Percentiles rank a stretch among this genome's conserved stretches.
These are phyloP conservation scores for Citrus sp. DNA, from an alignment of 345 rosid species.

Conservation along the genomic window DNA sequence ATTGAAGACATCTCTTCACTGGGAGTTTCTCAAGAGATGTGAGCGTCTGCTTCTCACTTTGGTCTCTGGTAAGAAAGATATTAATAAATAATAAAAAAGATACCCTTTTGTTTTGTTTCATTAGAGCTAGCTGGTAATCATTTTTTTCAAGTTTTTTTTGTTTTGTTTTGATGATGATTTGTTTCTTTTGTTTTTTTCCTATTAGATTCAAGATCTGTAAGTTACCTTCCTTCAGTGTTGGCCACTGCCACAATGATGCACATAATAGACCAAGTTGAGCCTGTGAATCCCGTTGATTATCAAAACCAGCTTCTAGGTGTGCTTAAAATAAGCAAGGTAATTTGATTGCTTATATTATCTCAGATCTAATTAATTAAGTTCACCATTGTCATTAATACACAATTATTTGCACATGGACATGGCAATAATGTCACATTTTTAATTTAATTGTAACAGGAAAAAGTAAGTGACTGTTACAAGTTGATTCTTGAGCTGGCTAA, in stretches of 20 bases:
- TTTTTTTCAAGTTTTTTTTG: not conserved
- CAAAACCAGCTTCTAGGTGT: constrained; percentile 53
- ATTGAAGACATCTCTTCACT: constrained; percentile 46
- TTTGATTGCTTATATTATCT: not conserved
- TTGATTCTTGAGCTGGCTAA: constrained; percentile 36
- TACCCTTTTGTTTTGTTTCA: constrained; percentile 15
- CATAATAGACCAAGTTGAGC: constrained; percentile 57
- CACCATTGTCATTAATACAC: not conserved
- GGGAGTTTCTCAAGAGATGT: constrained; percentile 71
- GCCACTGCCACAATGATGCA: constrained; percentile 89
- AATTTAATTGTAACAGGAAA: constrained; percentile 46
- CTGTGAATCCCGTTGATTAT: constrained; percentile 40
- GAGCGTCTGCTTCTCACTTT: constrained; percentile 57
- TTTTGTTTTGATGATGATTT: not conserved
- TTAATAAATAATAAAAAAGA: constrained; percentile 6
- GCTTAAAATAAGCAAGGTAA: constrained; percentile 60
- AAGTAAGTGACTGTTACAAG: constrained; percentile 46
- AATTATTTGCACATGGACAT: constrained; percentile 1
- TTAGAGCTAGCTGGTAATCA: not conserved
- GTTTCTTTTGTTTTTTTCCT: not conserved
- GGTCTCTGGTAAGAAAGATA: constrained; percentile 51
- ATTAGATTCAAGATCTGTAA: constrained; percentile 67
- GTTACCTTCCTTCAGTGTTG: constrained; percentile 68
- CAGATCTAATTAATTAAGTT: not conserved
- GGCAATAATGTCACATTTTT: not conserved